These are phyloP conservation scores for Sophora flavescens DNA, from an alignment of 306 rosid genomes.

Conservation along the genomic window DNA sequence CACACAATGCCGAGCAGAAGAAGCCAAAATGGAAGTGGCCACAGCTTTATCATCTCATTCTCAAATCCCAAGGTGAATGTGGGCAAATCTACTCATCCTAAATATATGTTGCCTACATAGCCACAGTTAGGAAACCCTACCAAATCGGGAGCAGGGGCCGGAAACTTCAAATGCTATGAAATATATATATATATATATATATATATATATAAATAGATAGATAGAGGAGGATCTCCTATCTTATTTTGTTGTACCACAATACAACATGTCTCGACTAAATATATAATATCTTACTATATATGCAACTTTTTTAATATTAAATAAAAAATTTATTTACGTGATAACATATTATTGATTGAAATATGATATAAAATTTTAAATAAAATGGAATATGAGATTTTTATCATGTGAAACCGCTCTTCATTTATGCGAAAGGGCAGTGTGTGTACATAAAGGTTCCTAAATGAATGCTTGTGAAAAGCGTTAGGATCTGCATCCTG, in stretches of 20 bases:
- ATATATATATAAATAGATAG: too few relatives aligned
- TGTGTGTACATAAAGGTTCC: slow-evolving; percentile 27
- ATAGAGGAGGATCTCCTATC: too few relatives aligned
- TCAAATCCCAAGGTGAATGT: slow-evolving; percentile 62
- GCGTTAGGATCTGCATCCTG: slow-evolving; percentile 48
- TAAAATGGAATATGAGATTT: too few relatives aligned
- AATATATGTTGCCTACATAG: slow-evolving; percentile 34
- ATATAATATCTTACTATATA: too few relatives aligned
- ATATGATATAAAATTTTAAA: too few relatives aligned
- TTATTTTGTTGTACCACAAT: too few relatives aligned
- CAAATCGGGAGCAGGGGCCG: slow-evolving; percentile 17
- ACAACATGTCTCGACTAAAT: too few relatives aligned
- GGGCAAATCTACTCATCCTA: slow-evolving; percentile 55
- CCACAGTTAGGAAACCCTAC: slow-evolving; percentile 37
- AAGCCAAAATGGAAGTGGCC: slow-evolving; percentile 41
- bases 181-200: too few relatives aligned
- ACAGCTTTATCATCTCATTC: slow-evolving; percentile 60
- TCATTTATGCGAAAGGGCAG: slow-evolving; percentile 40
- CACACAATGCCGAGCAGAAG: background rate
- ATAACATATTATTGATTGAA: too few relatives aligned
- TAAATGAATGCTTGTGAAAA: slow-evolving; percentile 42
- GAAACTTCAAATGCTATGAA: background rate
- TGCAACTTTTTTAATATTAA: too few relatives aligned
- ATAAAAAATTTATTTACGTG: too few relatives aligned
- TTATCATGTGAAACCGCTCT: too few relatives aligned